phyloP scores from a whole-genome alignment of 805 yeast species.

The Candida rishiriensis region DNA sequence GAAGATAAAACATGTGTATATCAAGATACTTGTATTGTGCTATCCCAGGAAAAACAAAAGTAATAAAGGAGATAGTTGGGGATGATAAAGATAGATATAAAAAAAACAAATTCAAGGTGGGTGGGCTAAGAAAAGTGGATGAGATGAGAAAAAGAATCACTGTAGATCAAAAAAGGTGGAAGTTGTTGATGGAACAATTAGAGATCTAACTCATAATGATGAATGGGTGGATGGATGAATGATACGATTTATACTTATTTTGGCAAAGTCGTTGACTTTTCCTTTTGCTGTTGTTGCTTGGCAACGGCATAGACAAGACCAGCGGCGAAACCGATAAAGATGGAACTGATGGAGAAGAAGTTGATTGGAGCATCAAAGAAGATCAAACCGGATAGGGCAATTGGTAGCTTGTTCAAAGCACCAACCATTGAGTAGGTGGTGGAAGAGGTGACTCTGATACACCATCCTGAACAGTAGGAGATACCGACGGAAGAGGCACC shows the following conservation, averaged over 20 bases:
- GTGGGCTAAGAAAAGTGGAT: background rate
- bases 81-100: background rate
- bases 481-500: constrained; percentile 96
- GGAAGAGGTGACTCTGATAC: constrained; percentile 97
- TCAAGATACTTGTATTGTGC: too few relatives aligned
- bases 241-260: too few relatives aligned
- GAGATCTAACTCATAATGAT: too few relatives aligned
- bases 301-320: constrained; percentile 96
- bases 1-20: background rate
- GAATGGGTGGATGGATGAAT: too few relatives aligned
- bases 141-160: background rate
- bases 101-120: background rate
- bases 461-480: constrained; percentile 99
- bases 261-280: constrained; percentile 31
- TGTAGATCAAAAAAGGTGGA: too few relatives aligned
- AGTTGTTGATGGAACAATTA: too few relatives aligned
- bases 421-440: constrained; percentile 99
- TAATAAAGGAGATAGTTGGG: background rate
- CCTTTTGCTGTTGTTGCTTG: constrained; percentile 79
- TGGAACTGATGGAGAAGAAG: constrained; percentile 84
- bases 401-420: constrained; percentile 96
- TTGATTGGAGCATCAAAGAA: constrained; percentile 95
- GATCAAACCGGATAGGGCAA: constrained; percentile 89
- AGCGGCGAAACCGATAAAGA: constrained; percentile 88
- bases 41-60: background rate